A percentile compares a stretch with the other conserved stretches of the same genome.
Evolutionary conservation across 345 rosid genomes (phyloP).

Genomic region (Aethionema arabicum): DNA sequence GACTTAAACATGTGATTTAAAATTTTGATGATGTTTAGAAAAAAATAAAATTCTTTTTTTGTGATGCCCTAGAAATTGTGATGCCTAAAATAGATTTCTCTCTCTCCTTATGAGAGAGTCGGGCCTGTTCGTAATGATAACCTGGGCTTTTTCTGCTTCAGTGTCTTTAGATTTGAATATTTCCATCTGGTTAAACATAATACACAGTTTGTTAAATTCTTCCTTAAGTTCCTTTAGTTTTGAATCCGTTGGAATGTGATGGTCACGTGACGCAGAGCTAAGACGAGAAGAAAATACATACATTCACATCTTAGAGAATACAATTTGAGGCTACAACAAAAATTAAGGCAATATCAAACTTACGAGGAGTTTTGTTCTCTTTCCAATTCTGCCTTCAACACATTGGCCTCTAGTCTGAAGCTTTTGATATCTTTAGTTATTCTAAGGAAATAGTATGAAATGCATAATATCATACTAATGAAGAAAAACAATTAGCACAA

Average conservation of each 20-base stretch:
- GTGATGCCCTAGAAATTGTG: too few species aligned
- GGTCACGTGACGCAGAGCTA: slow-evolving; percentile 50
- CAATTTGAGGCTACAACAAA: not conserved
- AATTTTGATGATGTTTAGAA: too few species aligned
- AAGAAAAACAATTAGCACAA: slow-evolving; percentile 4
- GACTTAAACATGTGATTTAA: too few species aligned
- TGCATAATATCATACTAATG: not conserved
- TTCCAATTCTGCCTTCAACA: slow-evolving; percentile 51
- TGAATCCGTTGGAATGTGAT: slow-evolving; percentile 48
- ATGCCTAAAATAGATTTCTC: too few species aligned
- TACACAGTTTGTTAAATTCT: slow-evolving; percentile 56
- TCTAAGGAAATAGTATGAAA: slow-evolving; percentile 38
- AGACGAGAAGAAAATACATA: slow-evolving; percentile 17
- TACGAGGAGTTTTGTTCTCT: slow-evolving; percentile 35
- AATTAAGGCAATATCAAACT: slow-evolving; percentile 3
- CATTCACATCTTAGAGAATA: slow-evolving; percentile 9
- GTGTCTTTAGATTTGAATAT: slow-evolving; percentile 47
- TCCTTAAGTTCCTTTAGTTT: slow-evolving; percentile 71
- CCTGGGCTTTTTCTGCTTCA: slow-evolving; percentile 47
- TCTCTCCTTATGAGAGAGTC: too few species aligned
- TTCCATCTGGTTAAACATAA: slow-evolving; percentile 62
- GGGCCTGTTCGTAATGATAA: too few species aligned
- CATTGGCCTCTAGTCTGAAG: slow-evolving; percentile 59
- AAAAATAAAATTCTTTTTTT: too few species aligned
- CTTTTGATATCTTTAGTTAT: slow-evolving; percentile 61